A percentile compares a stretch with the other conserved stretches of the same genome.
phyloP scores from a whole-genome alignment of 2,329 filamentous ascomycete species.

The Verticillium longisporum region DNA sequence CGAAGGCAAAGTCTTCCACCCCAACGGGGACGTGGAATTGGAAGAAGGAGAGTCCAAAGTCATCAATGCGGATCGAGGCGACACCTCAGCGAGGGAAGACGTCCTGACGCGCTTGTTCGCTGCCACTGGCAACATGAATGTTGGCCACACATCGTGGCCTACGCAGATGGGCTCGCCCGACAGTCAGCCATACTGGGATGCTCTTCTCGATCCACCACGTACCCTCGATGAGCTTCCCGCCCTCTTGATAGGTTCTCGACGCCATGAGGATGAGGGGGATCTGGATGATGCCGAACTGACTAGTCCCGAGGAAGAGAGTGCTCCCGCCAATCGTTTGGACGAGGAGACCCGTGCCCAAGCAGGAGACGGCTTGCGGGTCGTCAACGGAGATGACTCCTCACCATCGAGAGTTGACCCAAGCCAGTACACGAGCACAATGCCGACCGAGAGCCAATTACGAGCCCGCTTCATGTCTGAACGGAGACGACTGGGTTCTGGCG shows the following conservation, averaged over 20 bases:
- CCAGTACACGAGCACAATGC: slow-evolving; percentile 21
- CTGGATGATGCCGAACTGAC: slow-evolving; percentile 9
- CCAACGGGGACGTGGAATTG: slow-evolving; percentile 59
- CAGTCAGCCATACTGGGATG: slow-evolving; percentile 31
- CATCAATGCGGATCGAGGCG: slow-evolving; percentile 52
- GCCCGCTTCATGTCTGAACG: slow-evolving; percentile 27
- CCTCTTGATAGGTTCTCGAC: slow-evolving; percentile 23
- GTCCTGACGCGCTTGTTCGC: slow-evolving; percentile 51
- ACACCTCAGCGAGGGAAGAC: slow-evolving; percentile 53
- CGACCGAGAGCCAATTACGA: slow-evolving; percentile 33
- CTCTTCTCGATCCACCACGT: slow-evolving; percentile 37
- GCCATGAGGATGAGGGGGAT: slow-evolving; percentile 12
- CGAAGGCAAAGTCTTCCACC: slow-evolving; percentile 59
- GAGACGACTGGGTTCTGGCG: slow-evolving; percentile 27
- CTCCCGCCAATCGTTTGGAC: slow-evolving; percentile 16
- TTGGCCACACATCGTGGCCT: slow-evolving; percentile 5
- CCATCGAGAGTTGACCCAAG: slow-evolving; percentile 14
- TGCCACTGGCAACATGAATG: slow-evolving; percentile 18
- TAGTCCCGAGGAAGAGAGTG: slow-evolving; percentile 15
- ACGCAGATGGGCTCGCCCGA: slow-evolving; percentile 20
- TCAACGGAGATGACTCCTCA: slow-evolving; percentile 5
- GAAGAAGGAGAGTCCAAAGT: slow-evolving; percentile 49
- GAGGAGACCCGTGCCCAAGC: slow-evolving; percentile 15
- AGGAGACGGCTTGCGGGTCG: neutral
- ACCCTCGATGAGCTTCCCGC: slow-evolving; percentile 34